Evolutionary conservation across 2,329 filamentous ascomycete species (phyloP).

Genomic region (Scedosporium minutisporum): DNA sequence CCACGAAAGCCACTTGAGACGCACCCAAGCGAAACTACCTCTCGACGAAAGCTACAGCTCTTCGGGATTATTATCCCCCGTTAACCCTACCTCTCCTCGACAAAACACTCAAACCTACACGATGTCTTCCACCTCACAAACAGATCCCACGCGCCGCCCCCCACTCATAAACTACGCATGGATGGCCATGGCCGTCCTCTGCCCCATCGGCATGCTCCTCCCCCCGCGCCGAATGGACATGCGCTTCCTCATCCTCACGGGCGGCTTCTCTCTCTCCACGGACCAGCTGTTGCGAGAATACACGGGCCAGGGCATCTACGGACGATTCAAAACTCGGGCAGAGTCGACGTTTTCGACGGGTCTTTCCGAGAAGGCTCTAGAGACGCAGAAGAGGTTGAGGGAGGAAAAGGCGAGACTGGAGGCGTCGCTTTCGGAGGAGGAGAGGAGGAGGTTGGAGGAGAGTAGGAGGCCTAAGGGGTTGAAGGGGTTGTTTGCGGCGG

Average conservation of each 20-base stretch:
- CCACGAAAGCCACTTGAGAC: background rate
- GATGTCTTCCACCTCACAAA: background rate
- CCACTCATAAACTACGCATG: conserved; percentile 22
- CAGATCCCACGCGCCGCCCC: background rate
- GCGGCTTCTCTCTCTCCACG: conserved; percentile 40
- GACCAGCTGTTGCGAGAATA: conserved; percentile 48
- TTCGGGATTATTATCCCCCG: no score
- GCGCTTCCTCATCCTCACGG: conserved; percentile 39
- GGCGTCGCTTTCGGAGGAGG: conserved; percentile 19
- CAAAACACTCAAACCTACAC: background rate
- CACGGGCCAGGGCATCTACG: conserved; percentile 42
- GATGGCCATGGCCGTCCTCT: conserved; percentile 36
- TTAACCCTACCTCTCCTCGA: background rate
- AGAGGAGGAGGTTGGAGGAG: conserved; percentile 19
- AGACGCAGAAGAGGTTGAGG: conserved; percentile 35
- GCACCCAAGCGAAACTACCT: no score
- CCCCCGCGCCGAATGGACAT: conserved; percentile 43
- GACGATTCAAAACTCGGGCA: conserved; percentile 34
- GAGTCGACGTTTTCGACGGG: conserved; percentile 29
- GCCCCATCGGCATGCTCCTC: conserved; percentile 37
- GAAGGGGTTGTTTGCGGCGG: conserved; percentile 48
- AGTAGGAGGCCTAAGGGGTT: conserved; percentile 22
- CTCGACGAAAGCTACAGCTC: no score
- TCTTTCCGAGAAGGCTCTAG: conserved; percentile 46
- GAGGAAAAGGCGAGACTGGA: conserved; percentile 32